These are phyloP conservation scores for Nannizziopsis arthrosporioides DNA, from an alignment of 2,329 filamentous ascomycete genomes.

Conservation along the genomic window DNA sequence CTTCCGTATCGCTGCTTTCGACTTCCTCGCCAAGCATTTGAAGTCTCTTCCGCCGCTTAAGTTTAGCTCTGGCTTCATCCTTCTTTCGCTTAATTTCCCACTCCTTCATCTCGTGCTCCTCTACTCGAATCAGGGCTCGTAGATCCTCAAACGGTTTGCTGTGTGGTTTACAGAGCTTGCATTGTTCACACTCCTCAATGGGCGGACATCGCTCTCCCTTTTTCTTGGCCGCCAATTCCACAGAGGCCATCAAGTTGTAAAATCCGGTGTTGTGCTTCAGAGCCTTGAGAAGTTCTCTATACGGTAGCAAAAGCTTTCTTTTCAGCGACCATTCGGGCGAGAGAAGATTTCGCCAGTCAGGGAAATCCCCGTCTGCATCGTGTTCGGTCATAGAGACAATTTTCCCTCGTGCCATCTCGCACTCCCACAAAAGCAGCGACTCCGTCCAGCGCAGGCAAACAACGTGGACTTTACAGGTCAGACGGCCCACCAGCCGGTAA, in stretches of 20 bases:
- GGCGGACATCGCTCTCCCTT: not conserved
- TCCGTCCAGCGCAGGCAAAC: not conserved
- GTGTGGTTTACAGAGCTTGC: not conserved
- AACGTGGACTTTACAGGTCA: conserved; percentile 1
- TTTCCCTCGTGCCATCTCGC: not conserved
- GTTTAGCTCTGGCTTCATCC: not conserved
- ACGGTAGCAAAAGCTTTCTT: not conserved
- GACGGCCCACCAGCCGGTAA: not conserved
- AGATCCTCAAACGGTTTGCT: not conserved
- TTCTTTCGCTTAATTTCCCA: not conserved
- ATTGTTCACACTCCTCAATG: not conserved
- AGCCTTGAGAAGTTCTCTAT: not conserved
- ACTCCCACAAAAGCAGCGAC: conserved; percentile 3
- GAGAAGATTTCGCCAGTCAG: conserved; percentile 1
- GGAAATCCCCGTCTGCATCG: not conserved
- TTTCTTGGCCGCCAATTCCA: not conserved
- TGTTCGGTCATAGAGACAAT: not conserved
- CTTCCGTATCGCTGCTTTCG: not conserved
- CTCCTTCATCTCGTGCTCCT: not conserved
- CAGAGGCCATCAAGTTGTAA: not conserved
- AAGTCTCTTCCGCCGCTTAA: not conserved
- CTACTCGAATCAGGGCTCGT: not conserved
- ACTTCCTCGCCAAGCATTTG: not conserved
- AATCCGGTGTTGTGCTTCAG: not conserved
- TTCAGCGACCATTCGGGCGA: not conserved